A percentile compares a stretch with the other conserved stretches of the same genome.
These are phyloP conservation scores for Suillus ampliporus DNA, from an alignment of 768 basidiomycete species.

Conservation along the genomic window DNA sequence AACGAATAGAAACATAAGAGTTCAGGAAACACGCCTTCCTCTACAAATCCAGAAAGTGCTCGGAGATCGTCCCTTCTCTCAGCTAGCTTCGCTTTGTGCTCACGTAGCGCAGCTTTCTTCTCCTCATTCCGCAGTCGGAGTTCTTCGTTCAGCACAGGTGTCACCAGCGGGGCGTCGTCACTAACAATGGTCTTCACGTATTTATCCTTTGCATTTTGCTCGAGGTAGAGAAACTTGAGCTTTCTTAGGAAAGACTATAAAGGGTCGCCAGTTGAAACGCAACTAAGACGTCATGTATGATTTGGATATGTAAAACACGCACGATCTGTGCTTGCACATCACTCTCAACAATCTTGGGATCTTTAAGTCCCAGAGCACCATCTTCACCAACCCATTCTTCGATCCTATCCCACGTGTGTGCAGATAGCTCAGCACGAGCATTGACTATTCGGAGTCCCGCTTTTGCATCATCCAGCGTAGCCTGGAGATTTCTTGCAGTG, in stretches of 20 bases:
- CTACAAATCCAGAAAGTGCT: slow-evolving; percentile 68
- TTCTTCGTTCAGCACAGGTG: slow-evolving; percentile 78
- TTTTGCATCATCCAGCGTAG: slow-evolving; percentile 28
- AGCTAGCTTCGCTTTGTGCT: slow-evolving; percentile 63
- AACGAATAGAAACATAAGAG: slow-evolving; percentile 5
- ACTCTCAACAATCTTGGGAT: slow-evolving; percentile 60
- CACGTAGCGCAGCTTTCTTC: slow-evolving; percentile 73
- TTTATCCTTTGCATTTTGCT: slow-evolving; percentile 90
- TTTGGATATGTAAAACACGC: slow-evolving; percentile 27
- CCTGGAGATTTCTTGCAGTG: slow-evolving; percentile 30
- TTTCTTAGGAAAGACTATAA: slow-evolving; percentile 74
- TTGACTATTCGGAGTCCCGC: slow-evolving; percentile 25
- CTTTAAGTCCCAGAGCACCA: slow-evolving; percentile 36
- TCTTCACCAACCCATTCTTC: slow-evolving; percentile 36
- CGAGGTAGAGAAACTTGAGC: slow-evolving; percentile 88
- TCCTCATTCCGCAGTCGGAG: slow-evolving; percentile 63
- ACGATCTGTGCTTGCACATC: slow-evolving; percentile 69
- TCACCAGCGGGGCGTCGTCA: slow-evolving; percentile 83
- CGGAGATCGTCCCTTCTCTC: slow-evolving; percentile 68
- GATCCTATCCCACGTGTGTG: slow-evolving; percentile 34
- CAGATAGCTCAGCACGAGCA: slow-evolving; percentile 27
- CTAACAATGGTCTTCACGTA: slow-evolving; percentile 88
- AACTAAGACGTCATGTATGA: neutral
- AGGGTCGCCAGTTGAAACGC: slow-evolving; percentile 12
- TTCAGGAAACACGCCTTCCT: slow-evolving; percentile 55